Evolutionary conservation across 2,329 filamentous ascomycete species (phyloP).

Genomic region (Aspergillus nomiae): DNA sequence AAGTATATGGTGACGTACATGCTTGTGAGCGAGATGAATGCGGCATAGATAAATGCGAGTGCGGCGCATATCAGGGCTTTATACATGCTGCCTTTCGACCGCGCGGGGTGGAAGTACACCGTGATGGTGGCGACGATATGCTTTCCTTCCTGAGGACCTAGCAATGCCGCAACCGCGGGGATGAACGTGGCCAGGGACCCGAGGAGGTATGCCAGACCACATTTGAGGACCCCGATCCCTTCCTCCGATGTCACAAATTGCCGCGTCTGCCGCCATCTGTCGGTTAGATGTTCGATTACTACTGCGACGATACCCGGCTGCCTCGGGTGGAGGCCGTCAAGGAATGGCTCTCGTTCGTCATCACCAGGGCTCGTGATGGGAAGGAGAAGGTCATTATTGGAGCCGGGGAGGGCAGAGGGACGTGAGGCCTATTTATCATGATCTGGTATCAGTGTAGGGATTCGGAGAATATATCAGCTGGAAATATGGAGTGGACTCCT

Average conservation of each 20-base stretch:
- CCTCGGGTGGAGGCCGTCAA: neutral
- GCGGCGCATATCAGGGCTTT: constrained; percentile 78
- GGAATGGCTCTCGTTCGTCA: neutral
- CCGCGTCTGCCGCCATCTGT: constrained; percentile 40
- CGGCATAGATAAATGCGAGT: constrained; percentile 76
- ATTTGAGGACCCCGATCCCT: constrained; percentile 83
- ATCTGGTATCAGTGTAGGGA: neutral
- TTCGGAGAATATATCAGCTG: neutral
- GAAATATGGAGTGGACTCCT: neutral
- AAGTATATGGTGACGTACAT: constrained; percentile 88
- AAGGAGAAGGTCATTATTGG: neutral
- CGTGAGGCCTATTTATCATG: neutral
- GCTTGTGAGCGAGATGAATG: constrained; percentile 74
- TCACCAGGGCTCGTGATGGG: neutral
- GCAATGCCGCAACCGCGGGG: constrained; percentile 67
- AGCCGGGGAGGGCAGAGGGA: neutral
- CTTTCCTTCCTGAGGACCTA: constrained; percentile 86
- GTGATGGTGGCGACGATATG: constrained; percentile 92
- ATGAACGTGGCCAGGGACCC: constrained; percentile 87
- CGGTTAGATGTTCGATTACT: neutral
- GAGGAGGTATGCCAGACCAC: constrained; percentile 83
- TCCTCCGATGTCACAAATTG: constrained; percentile 69
- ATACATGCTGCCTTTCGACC: constrained; percentile 87
- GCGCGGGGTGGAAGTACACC: constrained; percentile 90
- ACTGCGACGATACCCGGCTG: neutral